These are phyloP conservation scores for Madurella mycetomatis DNA, from an alignment of 2,329 filamentous ascomycete species.

Conservation along the genomic window DNA sequence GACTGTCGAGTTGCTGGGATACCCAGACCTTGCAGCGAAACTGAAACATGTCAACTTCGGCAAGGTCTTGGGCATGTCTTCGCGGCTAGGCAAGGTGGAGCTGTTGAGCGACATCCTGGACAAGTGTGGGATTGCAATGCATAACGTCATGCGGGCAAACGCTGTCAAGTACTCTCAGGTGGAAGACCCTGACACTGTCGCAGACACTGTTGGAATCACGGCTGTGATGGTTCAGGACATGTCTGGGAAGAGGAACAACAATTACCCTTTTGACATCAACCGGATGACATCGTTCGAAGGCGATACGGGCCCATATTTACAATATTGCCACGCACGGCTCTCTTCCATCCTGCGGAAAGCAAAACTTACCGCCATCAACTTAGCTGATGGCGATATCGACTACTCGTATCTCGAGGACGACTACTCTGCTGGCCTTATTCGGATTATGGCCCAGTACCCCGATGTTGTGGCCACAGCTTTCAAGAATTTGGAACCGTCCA, in stretches of 20 bases:
- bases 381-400: conserved; percentile 14
- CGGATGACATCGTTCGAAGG: conserved; percentile 71
- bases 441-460: conserved; percentile 59
- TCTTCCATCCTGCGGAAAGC: conserved; percentile 36
- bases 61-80: conserved; percentile 42
- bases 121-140: conserved; percentile 62
- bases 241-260: conserved; percentile 54
- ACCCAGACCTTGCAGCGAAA: conserved; percentile 30
- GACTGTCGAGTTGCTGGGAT: conserved; percentile 35
- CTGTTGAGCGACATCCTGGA: conserved; percentile 54
- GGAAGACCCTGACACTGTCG: conserved; percentile 55
- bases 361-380: neutral
- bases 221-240: conserved; percentile 72
- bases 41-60: conserved; percentile 43
- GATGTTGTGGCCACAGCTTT: conserved; percentile 60
- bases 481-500: conserved; percentile 60
- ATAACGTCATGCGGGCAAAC: conserved; percentile 54
- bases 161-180: conserved; percentile 44
- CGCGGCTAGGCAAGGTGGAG: conserved; percentile 45
- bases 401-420: conserved; percentile 28
- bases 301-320: conserved; percentile 68
- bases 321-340: conserved; percentile 64
- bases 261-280: conserved; percentile 63
- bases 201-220: conserved; percentile 63
- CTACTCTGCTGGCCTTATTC: conserved; percentile 55